Percentiles rank a stretch among this genome's conserved stretches.
These are phyloP conservation scores for Nannizziopsis arthrosporioides DNA, from an alignment of 2,329 filamentous ascomycete genomes.

Conservation along the genomic window DNA sequence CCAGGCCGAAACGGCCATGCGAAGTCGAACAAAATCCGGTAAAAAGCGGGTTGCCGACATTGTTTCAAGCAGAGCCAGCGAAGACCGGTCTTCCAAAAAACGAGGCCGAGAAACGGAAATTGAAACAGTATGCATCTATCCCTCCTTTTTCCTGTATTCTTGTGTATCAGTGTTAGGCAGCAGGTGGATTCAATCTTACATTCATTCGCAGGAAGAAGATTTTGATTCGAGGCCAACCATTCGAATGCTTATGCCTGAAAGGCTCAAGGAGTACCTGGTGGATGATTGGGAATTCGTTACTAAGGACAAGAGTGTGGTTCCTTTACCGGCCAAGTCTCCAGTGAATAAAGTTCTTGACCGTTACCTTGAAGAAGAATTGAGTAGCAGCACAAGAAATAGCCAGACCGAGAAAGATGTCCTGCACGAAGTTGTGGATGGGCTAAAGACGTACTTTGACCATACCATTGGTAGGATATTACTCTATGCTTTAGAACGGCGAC, in stretches of 20 bases:
- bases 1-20: constrained; percentile 30
- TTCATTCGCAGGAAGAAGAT: constrained; percentile 59
- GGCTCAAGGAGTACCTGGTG: constrained; percentile 81
- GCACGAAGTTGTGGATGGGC: constrained; percentile 73
- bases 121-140: constrained; percentile 32
- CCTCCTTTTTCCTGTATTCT: not conserved
- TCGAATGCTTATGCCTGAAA: constrained; percentile 74
- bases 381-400: constrained; percentile 40
- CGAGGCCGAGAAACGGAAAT: constrained; percentile 37
- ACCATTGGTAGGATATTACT: constrained; percentile 76
- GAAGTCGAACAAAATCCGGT: constrained; percentile 23
- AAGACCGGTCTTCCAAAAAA: constrained; percentile 37
- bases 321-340: constrained; percentile 64
- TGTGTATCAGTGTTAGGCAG: not conserved
- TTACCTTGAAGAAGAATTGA: constrained; percentile 60
- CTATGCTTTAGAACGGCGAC: constrained; percentile 85
- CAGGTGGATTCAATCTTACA: constrained; percentile 2
- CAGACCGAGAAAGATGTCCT: constrained; percentile 61
- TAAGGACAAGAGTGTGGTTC: constrained; percentile 82
- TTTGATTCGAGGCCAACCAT: constrained; percentile 78
- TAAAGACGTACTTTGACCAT: constrained; percentile 91
- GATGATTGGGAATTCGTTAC: constrained; percentile 99
- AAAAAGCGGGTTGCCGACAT: constrained; percentile 32
- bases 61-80: constrained; percentile 34
- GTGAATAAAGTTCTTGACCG: constrained; percentile 69